Base-by-base conservation (phyloP, 2,329 filamentous ascomycete genomes). In the Fusarium chuoi region DNA sequence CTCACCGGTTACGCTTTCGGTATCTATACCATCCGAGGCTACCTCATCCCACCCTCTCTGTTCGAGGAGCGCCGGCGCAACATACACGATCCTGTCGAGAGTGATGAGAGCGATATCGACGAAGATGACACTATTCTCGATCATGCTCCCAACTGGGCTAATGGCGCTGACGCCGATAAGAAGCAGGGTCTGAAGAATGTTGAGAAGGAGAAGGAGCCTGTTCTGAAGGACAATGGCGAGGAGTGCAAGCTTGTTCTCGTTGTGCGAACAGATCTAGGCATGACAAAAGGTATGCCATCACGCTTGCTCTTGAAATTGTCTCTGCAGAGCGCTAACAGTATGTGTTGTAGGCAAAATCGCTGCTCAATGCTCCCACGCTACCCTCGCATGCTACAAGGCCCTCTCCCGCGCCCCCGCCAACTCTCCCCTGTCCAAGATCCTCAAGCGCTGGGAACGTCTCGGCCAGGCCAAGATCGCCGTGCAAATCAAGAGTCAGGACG, bases 401-500 rank as follows among this genome's bases (percentile, higher is more conserved):
- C 90, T 97, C 74, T 84, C 90, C 64, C 84, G 86, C 62, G 85
- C 89, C n/a, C 84, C 87, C 59, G 84, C 88, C 45, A 82, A 85
- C 42, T 87, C 87, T 30, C 82, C 89, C 20, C 86, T 88, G 52
- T 89, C 90, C 63, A 85, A 85, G 48, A 85, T 97, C 59, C 89
- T 99, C 55, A 88, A 88, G 75, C 92, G 92, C 75, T 99, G 96
- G 96, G 96, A 99, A 84, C 87, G 86, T 58, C 85, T 88, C 62
- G 96, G 96, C 18, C 95, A 98, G 85, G 93, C 94, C 74, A 98
- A 99, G 88, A 93, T 99, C 74, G 96, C 96, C 13, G 85, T 99
- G 62, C 95, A 98, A 84, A 88, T 92, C 75, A 96, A 96, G 85
- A 92, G 91, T 70, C 93, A 98, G 83, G 94, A 97, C 41, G 94